Evolutionary conservation across 1,284 basidiomycete genomes (phyloP), one percentile per base, ranked within the genome.

Genomic region (Meira miltonrushii): DNA sequence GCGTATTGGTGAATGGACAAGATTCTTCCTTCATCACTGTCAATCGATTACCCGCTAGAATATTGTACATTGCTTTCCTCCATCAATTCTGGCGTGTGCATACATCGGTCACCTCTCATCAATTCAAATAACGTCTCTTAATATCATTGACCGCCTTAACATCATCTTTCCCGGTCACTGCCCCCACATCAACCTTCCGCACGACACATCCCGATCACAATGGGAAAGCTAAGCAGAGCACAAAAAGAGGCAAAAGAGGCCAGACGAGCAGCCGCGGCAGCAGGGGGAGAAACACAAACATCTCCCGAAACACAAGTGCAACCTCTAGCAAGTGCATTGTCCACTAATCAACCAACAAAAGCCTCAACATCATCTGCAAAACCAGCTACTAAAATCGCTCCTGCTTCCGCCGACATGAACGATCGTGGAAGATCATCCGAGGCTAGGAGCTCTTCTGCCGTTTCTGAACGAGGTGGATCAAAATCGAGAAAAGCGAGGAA

Each of bases 241-340:
- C 57, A 59, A 39, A 28, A 47, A 9, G 57, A 60, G 43, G 57
- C 53, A 19, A 38, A 37, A 19, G 57, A 58, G 11, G 53, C 43
- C 17, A 15, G 46, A 39, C 54, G 43, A 28, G n/a, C 50, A 7
- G 54, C 55, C 1, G 37, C 19, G 17, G 57, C 21, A 12, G 53
- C 39, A 8, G n/a, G n/a, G n/a, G 43, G 5, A 11, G 23, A 19
- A 33, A 12, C 40, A 12, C 10, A 39, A 33, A 19, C 50, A 19
- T n/a, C 17, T 39, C 21, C 50, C 5, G n/a, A 39, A 25, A 53
- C 50, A 37, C n/a, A 12, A n/a, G 19, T n/a, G n/a, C 38, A 8
- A 23, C 39, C 53, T 10, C 15, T 23, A 23, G 23, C 55, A 15
- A 40, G 25, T 33, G 11, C 41, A 38, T 50, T 46, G 17, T 49